A percentile compares a stretch with the other conserved stretches of the same genome.
Conservation (phyloP, 257 asterid species). For the Penstemon davidsonii region DNA sequence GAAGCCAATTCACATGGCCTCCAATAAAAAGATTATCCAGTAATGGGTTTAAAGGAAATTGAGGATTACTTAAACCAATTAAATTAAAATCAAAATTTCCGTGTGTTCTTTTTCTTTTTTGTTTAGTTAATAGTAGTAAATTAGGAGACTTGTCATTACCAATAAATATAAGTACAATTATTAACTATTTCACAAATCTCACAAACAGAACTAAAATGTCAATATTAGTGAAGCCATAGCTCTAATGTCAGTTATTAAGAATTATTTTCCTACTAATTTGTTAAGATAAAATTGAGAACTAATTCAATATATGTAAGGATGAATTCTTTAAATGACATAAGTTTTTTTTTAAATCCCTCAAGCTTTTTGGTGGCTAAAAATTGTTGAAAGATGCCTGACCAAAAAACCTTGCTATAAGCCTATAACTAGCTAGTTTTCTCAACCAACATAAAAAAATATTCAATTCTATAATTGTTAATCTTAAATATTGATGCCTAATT, state of each 20-base stretch:
- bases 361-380: slow-evolving; percentile 17
- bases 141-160: too few relatives aligned
- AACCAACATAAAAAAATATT: slow-evolving; percentile 31
- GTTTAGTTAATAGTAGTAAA: slow-evolving; percentile 3
- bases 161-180: too few relatives aligned
- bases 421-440: slow-evolving; percentile 29
- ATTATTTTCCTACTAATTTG: not conserved
- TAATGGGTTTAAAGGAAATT: too few relatives aligned
- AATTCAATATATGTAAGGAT: not conserved
- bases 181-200: too few relatives aligned
- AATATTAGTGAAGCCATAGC: not conserved
- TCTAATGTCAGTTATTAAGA: not conserved
- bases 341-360: not conserved
- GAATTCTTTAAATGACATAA: not conserved
- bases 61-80: slow-evolving; percentile 35
- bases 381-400: slow-evolving; percentile 28
- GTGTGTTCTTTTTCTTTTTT: slow-evolving; percentile 51
- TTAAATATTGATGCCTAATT: slow-evolving; percentile 3
- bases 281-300: too few relatives aligned
- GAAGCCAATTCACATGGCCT: too few relatives aligned
- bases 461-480: slow-evolving; percentile 1
- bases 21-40: too few relatives aligned
- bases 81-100: slow-evolving; percentile 4
- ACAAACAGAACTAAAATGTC: not conserved
- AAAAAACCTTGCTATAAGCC: not conserved